phyloP scores from a whole-genome alignment of 169 alveolate genomes.

The Cryptosporidium felis region DNA sequence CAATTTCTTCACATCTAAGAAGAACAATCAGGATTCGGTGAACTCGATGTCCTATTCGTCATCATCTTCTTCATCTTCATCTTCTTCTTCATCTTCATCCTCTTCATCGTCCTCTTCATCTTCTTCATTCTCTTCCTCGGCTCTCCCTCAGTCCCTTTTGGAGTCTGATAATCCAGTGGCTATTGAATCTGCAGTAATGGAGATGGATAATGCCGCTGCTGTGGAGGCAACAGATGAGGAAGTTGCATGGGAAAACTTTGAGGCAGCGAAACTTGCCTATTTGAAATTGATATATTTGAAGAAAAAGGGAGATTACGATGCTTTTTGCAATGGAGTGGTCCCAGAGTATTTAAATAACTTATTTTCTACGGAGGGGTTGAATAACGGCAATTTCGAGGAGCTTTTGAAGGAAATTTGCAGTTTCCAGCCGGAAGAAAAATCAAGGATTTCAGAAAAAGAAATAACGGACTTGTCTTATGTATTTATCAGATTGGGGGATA shows the following conservation, averaged over 20 bases:
- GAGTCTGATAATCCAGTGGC: not conserved
- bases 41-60: slow-evolving; percentile 16
- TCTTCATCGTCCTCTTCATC: slow-evolving; percentile 34
- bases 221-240: slow-evolving; percentile 54
- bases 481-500: slow-evolving; percentile 59
- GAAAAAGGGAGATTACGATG: slow-evolving; percentile 19
- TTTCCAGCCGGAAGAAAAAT: slow-evolving; percentile 1
- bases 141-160: not conserved
- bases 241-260: slow-evolving; percentile 68
- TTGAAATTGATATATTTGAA: slow-evolving; percentile 22
- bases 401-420: slow-evolving; percentile 9
- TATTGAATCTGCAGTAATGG: not conserved
- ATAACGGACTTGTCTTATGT: slow-evolving; percentile 49
- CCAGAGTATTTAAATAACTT: slow-evolving; percentile 41
- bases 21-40: not conserved
- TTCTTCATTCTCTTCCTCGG: slow-evolving; percentile 3
- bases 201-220: not conserved
- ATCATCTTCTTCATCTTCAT: not conserved
- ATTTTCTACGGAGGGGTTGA: slow-evolving; percentile 5
- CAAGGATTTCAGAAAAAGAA: slow-evolving; percentile 36
- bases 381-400: slow-evolving; percentile 43
- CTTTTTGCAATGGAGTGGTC: slow-evolving; percentile 49
- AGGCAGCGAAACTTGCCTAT: slow-evolving; percentile 69
- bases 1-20: slow-evolving; percentile 31
- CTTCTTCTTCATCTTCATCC: not conserved